Percentiles rank a stretch among this genome's conserved stretches.
phyloP scores from a whole-genome alignment of 768 basidiomycete genomes.

The Russula virescens region DNA sequence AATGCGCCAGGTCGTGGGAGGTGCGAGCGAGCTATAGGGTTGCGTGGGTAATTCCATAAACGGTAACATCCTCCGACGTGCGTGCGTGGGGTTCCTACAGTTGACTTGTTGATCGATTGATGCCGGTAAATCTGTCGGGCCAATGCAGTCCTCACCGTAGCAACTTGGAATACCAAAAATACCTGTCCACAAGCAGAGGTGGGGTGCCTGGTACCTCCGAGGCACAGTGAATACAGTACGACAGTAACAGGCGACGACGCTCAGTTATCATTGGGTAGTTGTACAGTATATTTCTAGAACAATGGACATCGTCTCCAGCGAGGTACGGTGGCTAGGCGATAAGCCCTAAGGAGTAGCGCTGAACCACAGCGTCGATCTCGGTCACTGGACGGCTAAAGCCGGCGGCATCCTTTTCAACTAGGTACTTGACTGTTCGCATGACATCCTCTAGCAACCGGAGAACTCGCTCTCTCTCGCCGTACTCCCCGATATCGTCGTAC shows the following conservation, averaged over 20 bases:
- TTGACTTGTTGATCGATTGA: not conserved
- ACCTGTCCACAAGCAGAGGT: not conserved
- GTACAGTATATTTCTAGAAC: not conserved
- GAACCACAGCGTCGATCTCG: not conserved
- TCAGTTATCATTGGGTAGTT: not conserved
- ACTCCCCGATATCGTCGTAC: not conserved
- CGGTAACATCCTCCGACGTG: too few species aligned
- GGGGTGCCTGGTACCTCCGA: not conserved
- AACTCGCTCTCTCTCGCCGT: slow-evolving; percentile 3
- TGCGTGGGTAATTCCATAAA: too few species aligned
- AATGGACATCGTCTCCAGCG: not conserved
- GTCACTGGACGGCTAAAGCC: not conserved
- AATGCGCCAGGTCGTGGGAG: not conserved
- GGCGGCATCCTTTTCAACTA: not conserved
- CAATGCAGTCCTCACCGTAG: not conserved
- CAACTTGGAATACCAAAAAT: not conserved
- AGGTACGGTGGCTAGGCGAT: not conserved
- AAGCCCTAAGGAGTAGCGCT: not conserved
- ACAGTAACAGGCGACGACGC: not conserved
- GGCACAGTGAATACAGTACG: not conserved
- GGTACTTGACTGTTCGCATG: slow-evolving; percentile 8
- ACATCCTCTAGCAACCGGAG: slow-evolving; percentile 17
- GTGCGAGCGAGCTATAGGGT: not conserved
- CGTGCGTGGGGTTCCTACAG: too few species aligned
- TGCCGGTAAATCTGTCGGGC: not conserved